Conservation (phyloP, 2,329 filamentous ascomycete species). For the Xylaria digitata region DNA sequence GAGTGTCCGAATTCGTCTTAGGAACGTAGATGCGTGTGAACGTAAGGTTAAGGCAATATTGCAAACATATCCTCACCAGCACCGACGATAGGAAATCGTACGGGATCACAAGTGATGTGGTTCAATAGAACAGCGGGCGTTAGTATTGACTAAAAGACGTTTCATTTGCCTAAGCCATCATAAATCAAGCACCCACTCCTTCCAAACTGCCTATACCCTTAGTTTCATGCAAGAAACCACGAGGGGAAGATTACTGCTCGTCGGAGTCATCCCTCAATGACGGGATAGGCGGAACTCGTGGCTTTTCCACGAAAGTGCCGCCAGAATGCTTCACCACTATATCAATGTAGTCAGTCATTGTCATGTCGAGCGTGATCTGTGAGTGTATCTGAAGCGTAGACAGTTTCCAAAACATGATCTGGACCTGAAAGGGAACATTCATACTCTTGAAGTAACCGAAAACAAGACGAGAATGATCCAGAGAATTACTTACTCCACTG, state of each 20-base stretch:
- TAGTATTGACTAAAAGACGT: background rate
- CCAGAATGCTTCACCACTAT: constrained; percentile 44
- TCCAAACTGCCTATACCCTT: background rate
- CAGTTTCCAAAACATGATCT: background rate
- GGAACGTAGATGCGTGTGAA: too few relatives aligned
- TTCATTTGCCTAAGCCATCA: background rate
- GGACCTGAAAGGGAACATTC: background rate
- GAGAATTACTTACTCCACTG: constrained; percentile 39
- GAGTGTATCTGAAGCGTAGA: background rate
- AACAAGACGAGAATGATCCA: background rate
- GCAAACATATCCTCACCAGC: background rate
- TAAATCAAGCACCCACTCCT: background rate
- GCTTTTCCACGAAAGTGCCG: constrained; percentile 39
- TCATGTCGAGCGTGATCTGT: too few relatives aligned
- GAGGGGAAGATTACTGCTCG: background rate
- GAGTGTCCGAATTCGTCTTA: too few relatives aligned
- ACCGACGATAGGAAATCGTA: background rate
- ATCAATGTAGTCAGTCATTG: background rate
- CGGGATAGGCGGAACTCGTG: background rate
- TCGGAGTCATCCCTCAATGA: background rate
- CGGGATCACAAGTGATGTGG: background rate
- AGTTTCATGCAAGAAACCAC: background rate
- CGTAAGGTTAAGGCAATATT: background rate
- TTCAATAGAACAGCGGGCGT: background rate
- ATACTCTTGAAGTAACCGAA: background rate